Base-by-base conservation (phyloP, 176 grass and related monocot species). In the Microstegium vimineum region DNA sequence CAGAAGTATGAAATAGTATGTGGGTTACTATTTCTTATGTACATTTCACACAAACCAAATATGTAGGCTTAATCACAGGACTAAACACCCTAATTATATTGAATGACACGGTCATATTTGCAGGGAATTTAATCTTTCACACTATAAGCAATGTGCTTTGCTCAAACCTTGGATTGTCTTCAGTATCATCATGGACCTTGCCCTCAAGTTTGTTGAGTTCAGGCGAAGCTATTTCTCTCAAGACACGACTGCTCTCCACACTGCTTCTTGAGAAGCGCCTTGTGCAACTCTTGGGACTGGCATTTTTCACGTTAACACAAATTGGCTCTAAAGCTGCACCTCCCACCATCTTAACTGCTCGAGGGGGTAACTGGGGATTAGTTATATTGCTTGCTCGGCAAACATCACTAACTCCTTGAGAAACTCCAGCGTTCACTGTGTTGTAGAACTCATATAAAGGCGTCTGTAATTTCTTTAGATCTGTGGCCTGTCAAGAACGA, bases 391-490 rank as follows among this genome's bases (percentile, higher is more conserved):
- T 92, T 79, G 83, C 81, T 71, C 74, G 85, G 81, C 83, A 89
- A 68, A 77, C 71, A 69, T 84, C 75, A 38, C 56, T 73, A 76
- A 78, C 40, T 68, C 84, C 61, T 81, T 79, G 74, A 82, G 77
- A 82, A 75, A 82, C 82, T 64, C 76, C 79, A 65, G 84, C 74
- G n/a, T 94, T 92, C 75, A 91, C 83, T 47, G 88, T 94, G 84
- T 94, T 93, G 81, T 92, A 94, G 62, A 98, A 94, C 67, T 98
- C 94, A 62, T 91, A 98, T 74, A 98, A 83, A 87, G 92, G 92
- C 62, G 90, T 89, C 54, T 98, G 95, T 38, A 98, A 65, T 81
- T 98, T 98, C 90, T 93, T 94, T 71, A 98, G 84, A 85, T 98
- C 95, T 69, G 86, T 83, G 60, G 92, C 92, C 95, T 98, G 77